Evolutionary conservation across 2,329 filamentous ascomycete species (phyloP).

Genomic region (Xylaria sp.): DNA sequence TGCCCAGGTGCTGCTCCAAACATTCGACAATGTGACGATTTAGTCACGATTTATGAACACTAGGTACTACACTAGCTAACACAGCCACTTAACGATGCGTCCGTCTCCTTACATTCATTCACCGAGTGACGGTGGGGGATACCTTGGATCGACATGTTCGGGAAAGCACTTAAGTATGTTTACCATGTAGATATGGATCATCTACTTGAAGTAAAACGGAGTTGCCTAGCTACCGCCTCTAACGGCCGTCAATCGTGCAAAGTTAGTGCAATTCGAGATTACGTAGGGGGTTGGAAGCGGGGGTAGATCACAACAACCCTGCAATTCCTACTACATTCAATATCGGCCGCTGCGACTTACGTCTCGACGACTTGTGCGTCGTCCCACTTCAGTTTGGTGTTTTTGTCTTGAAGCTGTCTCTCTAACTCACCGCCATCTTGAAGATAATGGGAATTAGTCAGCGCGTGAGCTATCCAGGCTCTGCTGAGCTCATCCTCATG

Average conservation of each 20-base stretch:
- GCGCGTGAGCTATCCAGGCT: constrained; percentile 67
- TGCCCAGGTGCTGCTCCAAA: background rate
- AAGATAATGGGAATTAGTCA: constrained; percentile 64
- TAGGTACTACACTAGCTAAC: too few species aligned
- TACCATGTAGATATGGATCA: background rate
- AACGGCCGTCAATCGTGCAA: background rate
- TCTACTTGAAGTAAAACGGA: background rate
- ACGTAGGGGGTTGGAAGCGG: too few species aligned
- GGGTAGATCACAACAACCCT: too few species aligned
- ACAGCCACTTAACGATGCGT: too few species aligned
- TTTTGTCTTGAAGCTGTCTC: constrained; percentile 50
- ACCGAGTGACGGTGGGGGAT: too few species aligned
- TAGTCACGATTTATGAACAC: too few species aligned
- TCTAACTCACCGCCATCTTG: constrained; percentile 58
- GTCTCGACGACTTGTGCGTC: background rate
- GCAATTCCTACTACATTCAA: too few species aligned
- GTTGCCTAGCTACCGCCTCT: too few species aligned
- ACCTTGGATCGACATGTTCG: too few species aligned
- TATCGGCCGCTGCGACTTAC: background rate
- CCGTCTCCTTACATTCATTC: too few species aligned
- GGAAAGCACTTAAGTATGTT: too few species aligned
- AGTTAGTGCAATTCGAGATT: background rate
- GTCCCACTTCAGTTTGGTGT: constrained; percentile 45
- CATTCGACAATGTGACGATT: background rate
- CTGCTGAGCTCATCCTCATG: constrained; percentile 61